Conservation (phyloP, 805 yeast genomes). For the Maudiozyma turicensis region DNA sequence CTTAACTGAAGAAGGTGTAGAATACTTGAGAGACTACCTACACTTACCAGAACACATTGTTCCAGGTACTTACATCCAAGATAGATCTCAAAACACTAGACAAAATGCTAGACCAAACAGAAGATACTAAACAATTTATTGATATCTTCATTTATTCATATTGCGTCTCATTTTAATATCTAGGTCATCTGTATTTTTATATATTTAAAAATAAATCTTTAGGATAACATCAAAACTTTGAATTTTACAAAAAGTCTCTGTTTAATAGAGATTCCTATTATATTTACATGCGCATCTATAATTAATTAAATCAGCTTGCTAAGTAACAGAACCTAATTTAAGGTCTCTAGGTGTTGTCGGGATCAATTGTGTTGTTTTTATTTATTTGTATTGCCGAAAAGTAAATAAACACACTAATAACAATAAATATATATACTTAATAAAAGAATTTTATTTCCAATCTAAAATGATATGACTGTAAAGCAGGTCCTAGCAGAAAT, state of each 20-base stretch:
- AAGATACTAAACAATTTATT: slow-evolving; percentile 26
- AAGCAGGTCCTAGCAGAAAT: too few relatives aligned
- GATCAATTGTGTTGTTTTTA: too few relatives aligned
- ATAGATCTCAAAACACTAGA: slow-evolving; percentile 71
- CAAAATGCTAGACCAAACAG: slow-evolving; percentile 62
- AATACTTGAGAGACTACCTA: slow-evolving; percentile 94
- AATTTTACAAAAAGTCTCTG: not conserved
- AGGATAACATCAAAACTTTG: slow-evolving; percentile 6
- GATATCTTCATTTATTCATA: not conserved
- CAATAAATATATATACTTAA: too few relatives aligned
- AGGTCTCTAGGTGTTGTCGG: too few relatives aligned
- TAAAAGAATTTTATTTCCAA: too few relatives aligned
- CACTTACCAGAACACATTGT: slow-evolving; percentile 97
- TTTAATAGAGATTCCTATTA: too few relatives aligned
- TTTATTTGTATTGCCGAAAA: not conserved
- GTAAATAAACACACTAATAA: not conserved
- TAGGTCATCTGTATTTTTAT: slow-evolving; percentile 1
- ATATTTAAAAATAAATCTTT: slow-evolving; percentile 10
- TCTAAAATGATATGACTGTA: too few relatives aligned
- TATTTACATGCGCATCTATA: not conserved
- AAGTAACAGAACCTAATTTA: not conserved
- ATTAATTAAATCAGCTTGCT: not conserved
- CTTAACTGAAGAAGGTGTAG: slow-evolving; percentile 99
- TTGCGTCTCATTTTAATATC: slow-evolving; percentile 6
- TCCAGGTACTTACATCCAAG: slow-evolving; percentile 96